A percentile compares a stretch with the other conserved stretches of the same genome.
These are phyloP conservation scores for Auricularia sp. DNA, from an alignment of 768 basidiomycete species.

Conservation along the genomic window DNA sequence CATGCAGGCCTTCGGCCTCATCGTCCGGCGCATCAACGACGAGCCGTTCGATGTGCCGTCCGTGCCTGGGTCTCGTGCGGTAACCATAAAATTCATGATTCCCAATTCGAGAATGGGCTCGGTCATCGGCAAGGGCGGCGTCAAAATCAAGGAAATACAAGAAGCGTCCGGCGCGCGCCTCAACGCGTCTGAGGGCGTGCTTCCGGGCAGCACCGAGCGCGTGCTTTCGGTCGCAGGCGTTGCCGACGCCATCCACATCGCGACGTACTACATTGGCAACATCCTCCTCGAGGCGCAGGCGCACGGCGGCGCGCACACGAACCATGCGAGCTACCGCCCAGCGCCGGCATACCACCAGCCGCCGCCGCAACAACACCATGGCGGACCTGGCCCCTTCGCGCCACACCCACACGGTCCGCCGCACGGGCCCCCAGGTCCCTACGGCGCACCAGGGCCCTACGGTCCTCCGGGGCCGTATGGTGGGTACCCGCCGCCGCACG, in stretches of 20 bases:
- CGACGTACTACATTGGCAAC: conserved; percentile 98
- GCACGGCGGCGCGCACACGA: conserved; percentile 13
- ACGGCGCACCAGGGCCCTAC: conserved; percentile 10
- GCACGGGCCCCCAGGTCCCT: conserved; percentile 9
- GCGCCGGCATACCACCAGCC: conserved; percentile 37
- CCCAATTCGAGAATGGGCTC: conserved; percentile 99
- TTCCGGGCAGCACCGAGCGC: conserved; percentile 99
- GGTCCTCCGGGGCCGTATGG: conserved; percentile 9
- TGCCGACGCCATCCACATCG: conserved; percentile 98
- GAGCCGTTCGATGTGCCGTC: conserved; percentile 98
- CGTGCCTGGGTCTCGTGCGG: conserved; percentile 93
- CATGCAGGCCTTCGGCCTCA: conserved; percentile 88
- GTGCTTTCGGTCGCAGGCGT: conserved; percentile 97
- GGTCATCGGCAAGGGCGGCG: conserved; percentile 94
- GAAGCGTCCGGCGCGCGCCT: conserved; percentile 93
- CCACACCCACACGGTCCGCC: conserved; percentile 31
- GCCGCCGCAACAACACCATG: conserved; percentile 25
- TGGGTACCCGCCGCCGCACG: conserved; percentile 21
- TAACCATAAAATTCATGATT: conserved; percentile 99
- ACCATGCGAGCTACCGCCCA: conserved; percentile 57
- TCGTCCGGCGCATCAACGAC: conserved; percentile 97
- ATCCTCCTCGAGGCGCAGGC: conserved; percentile 88
- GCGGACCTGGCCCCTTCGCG: conserved; percentile 22
- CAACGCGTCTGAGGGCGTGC: conserved; percentile 96
- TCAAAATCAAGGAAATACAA: conserved; percentile 99